Conservation (phyloP, 192 early-diverging fungal species). For the Entophlyctis helioformis region DNA sequence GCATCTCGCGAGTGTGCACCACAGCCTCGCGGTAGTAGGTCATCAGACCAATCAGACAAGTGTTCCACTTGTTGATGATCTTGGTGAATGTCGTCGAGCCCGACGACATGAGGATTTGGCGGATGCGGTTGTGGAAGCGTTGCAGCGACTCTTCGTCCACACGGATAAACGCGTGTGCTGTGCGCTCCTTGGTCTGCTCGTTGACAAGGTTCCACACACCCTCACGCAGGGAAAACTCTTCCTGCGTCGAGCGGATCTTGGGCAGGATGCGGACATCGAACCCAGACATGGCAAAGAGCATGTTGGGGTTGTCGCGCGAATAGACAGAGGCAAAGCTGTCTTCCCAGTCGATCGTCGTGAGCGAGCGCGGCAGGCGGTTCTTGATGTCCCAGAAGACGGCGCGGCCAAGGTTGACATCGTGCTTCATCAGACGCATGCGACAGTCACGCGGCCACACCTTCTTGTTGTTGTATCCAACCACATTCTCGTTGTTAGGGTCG, state of each 20-base stretch:
- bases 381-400: slow-evolving; percentile 99
- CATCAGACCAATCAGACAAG: slow-evolving; percentile 85
- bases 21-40: slow-evolving; percentile 98
- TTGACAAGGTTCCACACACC: slow-evolving; percentile 93
- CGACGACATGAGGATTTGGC: slow-evolving; percentile 96
- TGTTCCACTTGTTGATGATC: slow-evolving; percentile 70
- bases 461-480: slow-evolving; percentile 92
- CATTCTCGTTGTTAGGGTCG: slow-evolving; percentile 96
- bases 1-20: slow-evolving; percentile 89
- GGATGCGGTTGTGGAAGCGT: slow-evolving; percentile 88
- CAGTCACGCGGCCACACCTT: slow-evolving; percentile 99
- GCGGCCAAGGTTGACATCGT: slow-evolving; percentile 94
- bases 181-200: slow-evolving; percentile 94
- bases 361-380: slow-evolving; percentile 88
- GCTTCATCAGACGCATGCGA: slow-evolving; percentile 98
- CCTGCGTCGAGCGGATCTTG: slow-evolving; percentile 68
- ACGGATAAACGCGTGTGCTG: slow-evolving; percentile 92
- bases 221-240: slow-evolving; percentile 81
- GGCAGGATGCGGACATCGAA: slow-evolving; percentile 96
- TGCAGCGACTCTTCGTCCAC: slow-evolving; percentile 90
- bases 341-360: slow-evolving; percentile 98
- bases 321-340: slow-evolving; percentile 94
- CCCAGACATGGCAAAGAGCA: slow-evolving; percentile 86
- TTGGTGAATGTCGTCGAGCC: slow-evolving; percentile 97
- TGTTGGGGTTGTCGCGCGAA: slow-evolving; percentile 93